Base-by-base conservation (phyloP, 2,329 filamentous ascomycete species). In the Balansia obtecta region DNA sequence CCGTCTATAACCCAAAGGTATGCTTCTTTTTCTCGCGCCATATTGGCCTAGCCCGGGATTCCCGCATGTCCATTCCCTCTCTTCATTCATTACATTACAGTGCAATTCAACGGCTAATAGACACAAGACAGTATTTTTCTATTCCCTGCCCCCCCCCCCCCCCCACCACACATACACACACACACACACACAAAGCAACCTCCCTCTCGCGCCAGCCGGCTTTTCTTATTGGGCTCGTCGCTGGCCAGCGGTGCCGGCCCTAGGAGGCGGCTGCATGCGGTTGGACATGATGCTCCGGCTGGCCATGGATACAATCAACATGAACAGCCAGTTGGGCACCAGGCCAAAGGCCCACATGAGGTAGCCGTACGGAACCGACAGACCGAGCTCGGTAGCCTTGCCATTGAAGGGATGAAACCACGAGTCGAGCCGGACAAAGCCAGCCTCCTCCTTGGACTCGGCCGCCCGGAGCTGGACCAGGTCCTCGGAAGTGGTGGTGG, bases 351-450 rank as follows among this genome's bases (percentile, higher is more conserved):
- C 73, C 78, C 80, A 88, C 58, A 88, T 72, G 48, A 76, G 57
- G 63, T 86, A 89, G 51, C 76, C 86, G 42, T 84, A 67, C 39
- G 84, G 83, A 48, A 85, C 67, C 33, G 76, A 71, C 32, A 88
- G 59, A 55, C 77, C 75, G 55, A 78, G 74, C 70, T 85, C 68
- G 53, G 79, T 80, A 41, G 86, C 68, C 54, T 71, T 68, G 54
- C 86, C 85, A 60, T 87, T 78, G 62, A 88, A 85, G 54, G 86
- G 86, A 66, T 91, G 86, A 74, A 86, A 88, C 62, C 75, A 72
- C 48, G 85, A 83, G 57, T 86, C 80, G 50, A 75, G 63, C 40
- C 67, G 61, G 33, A 60, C 61, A 61, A 74, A 72, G 42, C 64
- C 63, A 57, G 79, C 77, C 61, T 80, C 63, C 57, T 79, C 77